These are phyloP conservation scores for Strobilomyces echinocephalus DNA, from an alignment of 768 basidiomycete genomes.

Conservation along the genomic window DNA sequence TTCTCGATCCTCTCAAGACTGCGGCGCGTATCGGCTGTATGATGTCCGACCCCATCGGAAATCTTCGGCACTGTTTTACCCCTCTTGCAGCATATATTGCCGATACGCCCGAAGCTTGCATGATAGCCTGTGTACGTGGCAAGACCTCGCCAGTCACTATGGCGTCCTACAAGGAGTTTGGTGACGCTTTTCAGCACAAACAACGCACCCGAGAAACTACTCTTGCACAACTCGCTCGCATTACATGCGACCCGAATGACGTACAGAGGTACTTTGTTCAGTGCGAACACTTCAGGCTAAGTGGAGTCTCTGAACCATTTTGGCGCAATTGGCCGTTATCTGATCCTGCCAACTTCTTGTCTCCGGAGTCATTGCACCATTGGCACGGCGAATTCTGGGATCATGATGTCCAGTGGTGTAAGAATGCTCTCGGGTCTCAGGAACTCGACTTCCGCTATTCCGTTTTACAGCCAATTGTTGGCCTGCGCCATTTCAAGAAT, in stretches of 20 bases:
- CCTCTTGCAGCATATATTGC: not conserved
- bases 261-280: not conserved
- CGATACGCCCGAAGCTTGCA: not conserved
- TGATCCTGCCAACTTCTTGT: too few relatives aligned
- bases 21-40: not conserved
- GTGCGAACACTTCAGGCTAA: not conserved
- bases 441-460: conserved; percentile 11
- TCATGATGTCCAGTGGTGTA: not conserved
- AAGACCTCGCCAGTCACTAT: not conserved
- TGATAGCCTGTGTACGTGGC: not conserved
- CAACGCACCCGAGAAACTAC: too few relatives aligned
- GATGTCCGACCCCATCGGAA: not conserved
- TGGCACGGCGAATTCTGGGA: not conserved
- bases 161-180: not conserved
- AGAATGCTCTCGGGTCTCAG: not conserved
- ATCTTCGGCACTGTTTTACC: not conserved
- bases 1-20: not conserved
- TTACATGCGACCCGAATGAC: too few relatives aligned
- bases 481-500: conserved; percentile 34
- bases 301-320: too few relatives aligned
- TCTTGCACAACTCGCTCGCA: not conserved
- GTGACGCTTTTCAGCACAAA: too few relatives aligned
- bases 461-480: conserved; percentile 7
- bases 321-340: too few relatives aligned
- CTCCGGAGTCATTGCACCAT: too few relatives aligned